A percentile compares a stretch with the other conserved stretches of the same genome.
Evolutionary conservation across 163 green algal species (phyloP).

Genomic region (Prototheca wickerhamii): DNA sequence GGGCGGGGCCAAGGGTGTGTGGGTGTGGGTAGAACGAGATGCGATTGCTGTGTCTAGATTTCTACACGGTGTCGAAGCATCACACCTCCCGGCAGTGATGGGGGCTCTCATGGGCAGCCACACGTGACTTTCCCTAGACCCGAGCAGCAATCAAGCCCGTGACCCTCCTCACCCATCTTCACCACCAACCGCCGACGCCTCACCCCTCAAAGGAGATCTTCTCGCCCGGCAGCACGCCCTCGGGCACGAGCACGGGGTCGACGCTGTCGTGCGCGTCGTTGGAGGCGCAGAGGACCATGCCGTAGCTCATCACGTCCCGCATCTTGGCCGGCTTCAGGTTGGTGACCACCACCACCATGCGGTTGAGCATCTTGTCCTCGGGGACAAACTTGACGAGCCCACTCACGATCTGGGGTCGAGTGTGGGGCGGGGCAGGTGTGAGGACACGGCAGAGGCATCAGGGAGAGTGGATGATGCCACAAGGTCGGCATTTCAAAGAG

Average conservation of each 20-base stretch:
- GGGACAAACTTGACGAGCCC: constrained; percentile 92
- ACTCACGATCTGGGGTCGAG: constrained; percentile 56
- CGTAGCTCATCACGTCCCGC: constrained; percentile 83
- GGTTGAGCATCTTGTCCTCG: constrained; percentile 68
- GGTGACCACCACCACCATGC: constrained; percentile 73
- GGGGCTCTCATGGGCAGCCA: neutral
- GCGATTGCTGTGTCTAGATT: neutral
- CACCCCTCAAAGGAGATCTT: constrained; percentile 69
- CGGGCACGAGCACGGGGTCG: constrained; percentile 68
- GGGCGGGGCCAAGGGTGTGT: neutral
- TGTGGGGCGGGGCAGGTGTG: neutral
- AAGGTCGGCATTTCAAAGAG: no score
- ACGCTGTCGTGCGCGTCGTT: constrained; percentile 65
- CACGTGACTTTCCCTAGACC: no score
- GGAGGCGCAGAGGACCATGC: constrained; percentile 89
- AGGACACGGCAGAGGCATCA: neutral
- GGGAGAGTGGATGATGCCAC: neutral
- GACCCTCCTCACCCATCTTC: neutral
- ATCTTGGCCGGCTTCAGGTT: constrained; percentile 98
- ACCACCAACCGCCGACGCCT: neutral
- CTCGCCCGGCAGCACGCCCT: constrained; percentile 67
- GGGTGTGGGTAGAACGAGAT: neutral
- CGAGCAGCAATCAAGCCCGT: neutral
- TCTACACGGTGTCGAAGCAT: neutral
- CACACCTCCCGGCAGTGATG: neutral